These are phyloP conservation scores for Filosporella fistucella DNA, from an alignment of 495 filamentous ascomycete genomes.

Conservation along the genomic window DNA sequence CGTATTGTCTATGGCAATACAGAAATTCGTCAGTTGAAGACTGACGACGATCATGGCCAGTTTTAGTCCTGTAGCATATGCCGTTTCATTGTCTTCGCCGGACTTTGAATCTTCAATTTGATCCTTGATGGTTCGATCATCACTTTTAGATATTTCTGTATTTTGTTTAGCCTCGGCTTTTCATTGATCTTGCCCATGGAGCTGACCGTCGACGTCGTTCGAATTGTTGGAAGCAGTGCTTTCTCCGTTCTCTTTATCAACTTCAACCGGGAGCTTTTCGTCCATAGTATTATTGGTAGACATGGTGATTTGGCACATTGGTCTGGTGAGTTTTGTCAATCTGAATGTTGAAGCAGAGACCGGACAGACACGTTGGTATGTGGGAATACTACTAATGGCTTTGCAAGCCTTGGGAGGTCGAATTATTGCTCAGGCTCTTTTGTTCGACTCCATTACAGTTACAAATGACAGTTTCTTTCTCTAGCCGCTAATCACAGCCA, in stretches of 20 bases:
- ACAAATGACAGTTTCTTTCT: too few species aligned
- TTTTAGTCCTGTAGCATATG: conserved; percentile 37
- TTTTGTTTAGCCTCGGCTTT: not conserved
- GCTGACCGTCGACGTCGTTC: not conserved
- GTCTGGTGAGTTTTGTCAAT: not conserved
- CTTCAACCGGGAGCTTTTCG: not conserved
- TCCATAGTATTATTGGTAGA: not conserved
- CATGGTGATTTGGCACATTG: not conserved
- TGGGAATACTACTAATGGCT: not conserved
- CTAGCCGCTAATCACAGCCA: not conserved
- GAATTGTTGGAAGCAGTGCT: not conserved
- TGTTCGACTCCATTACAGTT: not conserved
- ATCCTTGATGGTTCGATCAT: not conserved
- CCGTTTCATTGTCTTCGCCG: not conserved
- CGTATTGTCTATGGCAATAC: conserved; percentile 57
- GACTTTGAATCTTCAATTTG: not conserved
- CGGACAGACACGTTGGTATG: not conserved
- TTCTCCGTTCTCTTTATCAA: not conserved
- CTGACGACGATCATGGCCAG: conserved; percentile 41
- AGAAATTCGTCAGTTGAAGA: conserved; percentile 47
- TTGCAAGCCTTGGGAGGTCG: not conserved
- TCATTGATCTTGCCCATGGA: not conserved
- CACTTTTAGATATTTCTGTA: not conserved
- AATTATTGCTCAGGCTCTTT: not conserved
- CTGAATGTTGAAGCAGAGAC: not conserved